Percentiles rank a stretch among this genome's conserved stretches.
These are phyloP conservation scores for Phoenix dactylifera DNA, from an alignment of 176 grass and related monocot species.

Conservation along the genomic window DNA sequence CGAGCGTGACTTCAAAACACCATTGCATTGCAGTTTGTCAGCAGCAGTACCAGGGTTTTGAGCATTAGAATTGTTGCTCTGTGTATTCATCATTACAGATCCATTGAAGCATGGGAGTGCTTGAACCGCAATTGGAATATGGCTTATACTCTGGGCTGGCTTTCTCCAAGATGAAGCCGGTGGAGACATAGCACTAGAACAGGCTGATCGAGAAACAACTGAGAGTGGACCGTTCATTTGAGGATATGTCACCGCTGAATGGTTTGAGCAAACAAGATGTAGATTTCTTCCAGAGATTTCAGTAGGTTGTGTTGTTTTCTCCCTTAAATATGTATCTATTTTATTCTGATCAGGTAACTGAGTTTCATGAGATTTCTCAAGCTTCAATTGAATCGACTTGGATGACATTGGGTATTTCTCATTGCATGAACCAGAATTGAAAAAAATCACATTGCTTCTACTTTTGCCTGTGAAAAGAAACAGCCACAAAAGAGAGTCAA, in stretches of 20 bases:
- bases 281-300: neutral
- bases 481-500: too few species aligned
- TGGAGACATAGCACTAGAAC: constrained; percentile 20
- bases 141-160: constrained; percentile 15
- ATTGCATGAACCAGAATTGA: neutral
- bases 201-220: constrained; percentile 17
- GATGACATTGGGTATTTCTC: too few species aligned
- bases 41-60: constrained; percentile 22
- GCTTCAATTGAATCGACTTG: too few species aligned
- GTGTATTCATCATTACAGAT: constrained; percentile 23
- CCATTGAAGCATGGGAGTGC: constrained; percentile 36
- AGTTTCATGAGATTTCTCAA: too few species aligned
- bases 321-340: too few species aligned
- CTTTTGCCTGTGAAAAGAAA: neutral
- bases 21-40: constrained; percentile 15
- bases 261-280: neutral
- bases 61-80: constrained; percentile 16
- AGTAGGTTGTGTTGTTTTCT: neutral
- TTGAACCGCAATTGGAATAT: constrained; percentile 27
- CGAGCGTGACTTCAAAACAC: constrained; percentile 10
- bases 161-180: constrained; percentile 23
- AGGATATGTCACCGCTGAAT: neutral
- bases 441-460: neutral
- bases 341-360: too few species aligned
- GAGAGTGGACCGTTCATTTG: neutral